Conservation (phyloP, 192 early-diverging fungal genomes). For the Chytriomyces hyalinus region DNA sequence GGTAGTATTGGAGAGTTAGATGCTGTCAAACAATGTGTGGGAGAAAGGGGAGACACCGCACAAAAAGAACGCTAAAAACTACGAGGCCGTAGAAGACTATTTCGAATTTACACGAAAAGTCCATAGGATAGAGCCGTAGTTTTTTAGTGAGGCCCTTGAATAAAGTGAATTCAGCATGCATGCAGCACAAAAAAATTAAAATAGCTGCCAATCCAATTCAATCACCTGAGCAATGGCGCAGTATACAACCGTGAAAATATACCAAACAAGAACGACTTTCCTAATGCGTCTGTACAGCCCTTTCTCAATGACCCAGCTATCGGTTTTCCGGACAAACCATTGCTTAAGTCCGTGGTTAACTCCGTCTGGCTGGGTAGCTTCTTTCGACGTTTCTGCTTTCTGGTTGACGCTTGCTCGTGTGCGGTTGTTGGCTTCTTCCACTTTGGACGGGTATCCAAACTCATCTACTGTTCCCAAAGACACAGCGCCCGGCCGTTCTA, state of each 20-base stretch:
- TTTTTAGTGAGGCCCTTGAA: not conserved
- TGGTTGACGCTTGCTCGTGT: too few relatives aligned
- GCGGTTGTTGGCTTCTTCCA: not conserved
- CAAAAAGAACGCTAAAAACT: not conserved
- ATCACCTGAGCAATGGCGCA: not conserved
- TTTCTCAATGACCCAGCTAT: conserved; percentile 10
- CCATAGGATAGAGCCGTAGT: not conserved
- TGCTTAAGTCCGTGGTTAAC: not conserved
- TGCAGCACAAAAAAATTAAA: not conserved
- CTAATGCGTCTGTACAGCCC: not conserved
- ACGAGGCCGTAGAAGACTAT: conserved; percentile 1
- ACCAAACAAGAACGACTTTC: not conserved
- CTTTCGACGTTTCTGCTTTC: not conserved
- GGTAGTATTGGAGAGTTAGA: not conserved
- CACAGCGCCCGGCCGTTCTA: not conserved
- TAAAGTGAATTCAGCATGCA: not conserved
- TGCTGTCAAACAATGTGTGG: too few relatives aligned
- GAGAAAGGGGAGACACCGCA: not conserved
- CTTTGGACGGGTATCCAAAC: conserved; percentile 3
- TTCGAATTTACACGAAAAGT: not conserved
- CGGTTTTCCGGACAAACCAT: not conserved
- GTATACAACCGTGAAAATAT: not conserved
- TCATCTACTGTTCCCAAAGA: not conserved
- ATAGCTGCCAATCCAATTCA: not conserved
- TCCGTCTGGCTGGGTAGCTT: not conserved